phyloP scores from a whole-genome alignment of 768 basidiomycete genomes.

The Solioccasus polychromus region DNA sequence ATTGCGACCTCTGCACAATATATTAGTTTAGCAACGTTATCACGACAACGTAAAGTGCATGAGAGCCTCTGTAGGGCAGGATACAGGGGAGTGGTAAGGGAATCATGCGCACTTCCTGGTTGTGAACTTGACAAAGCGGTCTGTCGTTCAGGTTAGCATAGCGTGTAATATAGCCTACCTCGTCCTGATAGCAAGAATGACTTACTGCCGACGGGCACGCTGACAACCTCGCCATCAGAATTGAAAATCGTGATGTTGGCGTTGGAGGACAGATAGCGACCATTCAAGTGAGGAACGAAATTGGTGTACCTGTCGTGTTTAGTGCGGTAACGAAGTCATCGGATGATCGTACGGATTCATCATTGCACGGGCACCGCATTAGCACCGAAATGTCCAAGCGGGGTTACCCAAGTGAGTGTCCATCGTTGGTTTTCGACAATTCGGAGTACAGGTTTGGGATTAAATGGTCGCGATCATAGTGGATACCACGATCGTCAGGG shows the following conservation, averaged over 20 bases:
- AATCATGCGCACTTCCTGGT: constrained; percentile 56
- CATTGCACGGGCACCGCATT: neutral
- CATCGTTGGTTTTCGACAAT: too few relatives aligned
- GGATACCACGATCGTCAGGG: constrained; percentile 9
- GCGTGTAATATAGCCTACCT: too few relatives aligned
- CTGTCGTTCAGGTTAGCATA: constrained; percentile 26
- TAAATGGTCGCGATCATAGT: neutral
- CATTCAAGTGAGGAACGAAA: constrained; percentile 63
- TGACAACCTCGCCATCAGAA: constrained; percentile 33
- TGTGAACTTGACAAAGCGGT: constrained; percentile 67
- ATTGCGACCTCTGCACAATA: constrained; percentile 48
- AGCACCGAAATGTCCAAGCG: neutral
- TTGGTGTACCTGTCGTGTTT: constrained; percentile 48
- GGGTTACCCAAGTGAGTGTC: neutral
- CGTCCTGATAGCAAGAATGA: neutral
- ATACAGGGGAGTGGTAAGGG: neutral
- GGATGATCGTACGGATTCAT: neutral
- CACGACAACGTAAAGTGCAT: neutral
- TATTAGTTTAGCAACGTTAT: neutral
- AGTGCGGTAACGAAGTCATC: neutral
- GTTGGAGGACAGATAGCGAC: constrained; percentile 80
- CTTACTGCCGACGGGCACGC: constrained; percentile 46
- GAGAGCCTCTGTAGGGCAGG: too few relatives aligned
- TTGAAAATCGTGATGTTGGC: constrained; percentile 75
- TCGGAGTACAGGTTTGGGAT: neutral